These are phyloP conservation scores for Fusarium duplospermum DNA, from an alignment of 2,329 filamentous ascomycete genomes.

Conservation along the genomic window DNA sequence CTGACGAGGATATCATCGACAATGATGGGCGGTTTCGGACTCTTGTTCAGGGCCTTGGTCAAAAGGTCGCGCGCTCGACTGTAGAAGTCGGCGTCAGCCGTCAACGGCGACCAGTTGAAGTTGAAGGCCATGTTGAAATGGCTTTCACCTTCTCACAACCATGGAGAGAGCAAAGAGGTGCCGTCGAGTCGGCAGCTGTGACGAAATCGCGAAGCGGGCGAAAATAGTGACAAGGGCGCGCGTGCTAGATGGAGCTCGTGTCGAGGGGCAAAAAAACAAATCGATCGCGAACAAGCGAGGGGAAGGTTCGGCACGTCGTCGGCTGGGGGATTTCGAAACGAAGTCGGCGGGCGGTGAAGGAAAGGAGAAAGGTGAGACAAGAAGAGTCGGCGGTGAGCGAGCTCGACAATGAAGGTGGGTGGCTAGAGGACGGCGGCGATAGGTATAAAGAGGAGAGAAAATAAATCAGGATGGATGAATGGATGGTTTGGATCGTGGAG, in stretches of 20 bases:
- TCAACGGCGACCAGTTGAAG: constrained; percentile 99
- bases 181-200: constrained; percentile 39
- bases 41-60: constrained; percentile 96
- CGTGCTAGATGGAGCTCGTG: constrained; percentile 22
- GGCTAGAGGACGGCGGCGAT: constrained; percentile 17
- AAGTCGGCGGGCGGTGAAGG: constrained; percentile 15
- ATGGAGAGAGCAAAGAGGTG: constrained; percentile 46
- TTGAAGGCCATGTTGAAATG: constrained; percentile 94
- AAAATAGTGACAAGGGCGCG: constrained; percentile 24
- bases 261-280: constrained; percentile 17
- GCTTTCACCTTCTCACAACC: constrained; percentile 51
- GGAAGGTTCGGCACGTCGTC: constrained; percentile 19
- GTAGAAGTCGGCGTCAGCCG: constrained; percentile 93
- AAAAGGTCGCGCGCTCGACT: constrained; percentile 92
- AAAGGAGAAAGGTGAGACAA: not conserved
- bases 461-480: constrained; percentile 31
- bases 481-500: constrained; percentile 44
- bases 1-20: constrained; percentile 99
- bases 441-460: constrained; percentile 14
- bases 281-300: constrained; percentile 22
- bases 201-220: constrained; percentile 22
- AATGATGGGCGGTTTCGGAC: constrained; percentile 97
- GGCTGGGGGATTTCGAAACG: constrained; percentile 8
- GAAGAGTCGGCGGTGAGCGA: not conserved
- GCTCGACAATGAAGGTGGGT: not conserved